A percentile compares a stretch with the other conserved stretches of the same genome.
phyloP scores from a whole-genome alignment of 2,329 filamentous ascomycete genomes.

The Talaromyces funiculosus region DNA sequence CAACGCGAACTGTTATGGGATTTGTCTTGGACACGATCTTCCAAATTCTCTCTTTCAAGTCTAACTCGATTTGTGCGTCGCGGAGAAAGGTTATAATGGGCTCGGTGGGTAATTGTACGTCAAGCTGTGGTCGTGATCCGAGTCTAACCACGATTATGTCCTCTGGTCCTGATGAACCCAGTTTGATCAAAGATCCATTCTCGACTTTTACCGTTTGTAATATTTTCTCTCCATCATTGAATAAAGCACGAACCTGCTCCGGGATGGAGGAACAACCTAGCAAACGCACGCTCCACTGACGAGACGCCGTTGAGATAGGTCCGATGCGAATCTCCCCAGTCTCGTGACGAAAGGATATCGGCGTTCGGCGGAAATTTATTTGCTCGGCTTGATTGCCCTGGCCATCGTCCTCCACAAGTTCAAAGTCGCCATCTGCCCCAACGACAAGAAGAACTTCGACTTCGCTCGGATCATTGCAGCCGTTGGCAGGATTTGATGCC shows the following conservation, averaged over 20 bases:
- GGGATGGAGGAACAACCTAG: background rate
- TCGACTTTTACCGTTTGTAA: background rate
- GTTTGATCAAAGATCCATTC: slow-evolving; percentile 8
- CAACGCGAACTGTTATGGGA: background rate
- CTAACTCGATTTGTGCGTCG: slow-evolving; percentile 11
- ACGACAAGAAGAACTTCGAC: slow-evolving; percentile 31
- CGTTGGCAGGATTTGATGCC: slow-evolving; percentile 16
- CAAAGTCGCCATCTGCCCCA: slow-evolving; percentile 36
- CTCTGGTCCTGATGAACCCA: background rate
- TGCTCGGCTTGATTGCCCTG: background rate
- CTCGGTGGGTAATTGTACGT: background rate
- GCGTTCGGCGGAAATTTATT: background rate
- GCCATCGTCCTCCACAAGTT: slow-evolving; percentile 10
- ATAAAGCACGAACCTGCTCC: background rate
- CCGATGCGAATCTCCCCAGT: slow-evolving; percentile 2
- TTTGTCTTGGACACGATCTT: background rate
- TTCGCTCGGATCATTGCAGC: slow-evolving; percentile 16
- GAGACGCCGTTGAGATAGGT: background rate
- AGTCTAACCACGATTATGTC: slow-evolving; percentile 1
- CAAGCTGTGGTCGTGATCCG: slow-evolving; percentile 8
- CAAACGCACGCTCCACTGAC: slow-evolving; percentile 8
- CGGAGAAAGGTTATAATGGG: slow-evolving; percentile 8
- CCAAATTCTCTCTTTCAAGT: slow-evolving; percentile 9
- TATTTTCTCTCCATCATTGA: background rate
- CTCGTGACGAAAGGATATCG: slow-evolving; percentile 4